Percentiles rank a stretch among this genome's conserved stretches.
phyloP scores from a whole-genome alignment of 2,329 filamentous ascomycete species.

The Chrysoporthe deuterocubensis region DNA sequence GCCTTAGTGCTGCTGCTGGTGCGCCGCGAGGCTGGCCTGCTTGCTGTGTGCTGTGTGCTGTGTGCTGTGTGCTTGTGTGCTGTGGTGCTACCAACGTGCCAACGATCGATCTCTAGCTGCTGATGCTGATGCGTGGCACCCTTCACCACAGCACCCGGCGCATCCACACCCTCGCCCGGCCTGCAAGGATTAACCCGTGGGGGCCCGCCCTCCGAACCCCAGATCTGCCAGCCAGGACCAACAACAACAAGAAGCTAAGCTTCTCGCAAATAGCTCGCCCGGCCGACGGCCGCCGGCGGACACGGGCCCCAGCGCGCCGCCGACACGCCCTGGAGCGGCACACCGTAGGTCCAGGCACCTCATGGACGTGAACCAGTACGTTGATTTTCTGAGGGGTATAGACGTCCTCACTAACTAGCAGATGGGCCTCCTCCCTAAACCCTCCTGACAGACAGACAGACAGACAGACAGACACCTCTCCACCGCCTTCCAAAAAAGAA shows the following conservation, averaged over 20 bases:
- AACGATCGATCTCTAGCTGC: too few relatives aligned
- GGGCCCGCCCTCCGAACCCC: not conserved
- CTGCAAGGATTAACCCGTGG: not conserved
- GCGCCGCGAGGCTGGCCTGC: too few relatives aligned
- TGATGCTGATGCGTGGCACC: not conserved
- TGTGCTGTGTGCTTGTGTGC: too few relatives aligned
- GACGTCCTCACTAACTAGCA: slow-evolving; percentile 7
- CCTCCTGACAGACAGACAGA: too few relatives aligned
- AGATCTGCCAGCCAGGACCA: not conserved
- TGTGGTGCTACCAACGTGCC: too few relatives aligned
- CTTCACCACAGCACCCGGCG: not conserved
- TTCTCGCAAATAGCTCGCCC: too few relatives aligned
- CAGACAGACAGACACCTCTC: too few relatives aligned
- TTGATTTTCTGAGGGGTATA: not conserved
- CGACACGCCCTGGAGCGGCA: not conserved
- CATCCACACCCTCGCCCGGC: not conserved
- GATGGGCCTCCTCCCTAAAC: not conserved
- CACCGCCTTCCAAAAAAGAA: not conserved
- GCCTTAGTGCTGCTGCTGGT: too few relatives aligned
- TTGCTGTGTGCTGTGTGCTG: too few relatives aligned
- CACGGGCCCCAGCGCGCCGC: not conserved
- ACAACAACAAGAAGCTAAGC: too few relatives aligned
- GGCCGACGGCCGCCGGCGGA: too few relatives aligned
- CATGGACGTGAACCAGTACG: not conserved
- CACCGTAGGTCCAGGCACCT: not conserved